Evolutionary conservation across 306 rosid genomes (phyloP).

Genomic region (Rosa multiflora): DNA sequence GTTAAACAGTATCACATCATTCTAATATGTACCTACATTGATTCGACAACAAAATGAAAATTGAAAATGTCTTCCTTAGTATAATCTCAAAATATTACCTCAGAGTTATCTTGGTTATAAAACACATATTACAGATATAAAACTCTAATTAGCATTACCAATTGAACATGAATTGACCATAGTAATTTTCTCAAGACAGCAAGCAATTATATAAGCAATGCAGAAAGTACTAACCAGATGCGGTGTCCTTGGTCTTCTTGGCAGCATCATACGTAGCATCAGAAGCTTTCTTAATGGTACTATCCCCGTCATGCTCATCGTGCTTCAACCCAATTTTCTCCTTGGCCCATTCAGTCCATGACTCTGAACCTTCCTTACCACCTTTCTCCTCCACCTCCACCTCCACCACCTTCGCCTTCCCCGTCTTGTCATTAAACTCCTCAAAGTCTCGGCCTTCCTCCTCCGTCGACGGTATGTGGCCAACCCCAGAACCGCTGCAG

Average conservation of each 20-base stretch:
- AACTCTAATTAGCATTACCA: not conserved
- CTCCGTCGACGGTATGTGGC: conserved; percentile 35
- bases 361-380: conserved; percentile 48
- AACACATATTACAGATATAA: not conserved
- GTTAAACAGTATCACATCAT: too few species aligned
- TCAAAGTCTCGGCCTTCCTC: conserved; percentile 47
- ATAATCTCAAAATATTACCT: not conserved
- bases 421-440: conserved; percentile 29
- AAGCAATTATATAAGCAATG: not conserved
- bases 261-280: conserved; percentile 40
- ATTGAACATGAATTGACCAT: not conserved
- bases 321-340: conserved; percentile 67
- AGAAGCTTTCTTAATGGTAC: conserved; percentile 21
- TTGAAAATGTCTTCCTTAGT: not conserved
- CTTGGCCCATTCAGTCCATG: conserved; percentile 90
- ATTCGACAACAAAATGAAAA: not conserved
- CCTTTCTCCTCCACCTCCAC: conserved; percentile 42
- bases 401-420: conserved; percentile 21
- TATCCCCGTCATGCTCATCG: conserved; percentile 14
- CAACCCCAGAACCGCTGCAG: conserved; percentile 38
- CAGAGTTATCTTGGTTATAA: not conserved
- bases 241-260: conserved; percentile 37
- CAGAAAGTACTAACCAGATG: conserved; percentile 48
- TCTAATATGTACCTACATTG: not conserved
- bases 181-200: not conserved